phyloP scores from a whole-genome alignment of 495 filamentous ascomycete genomes.

The Astrothelium macrocarpum region DNA sequence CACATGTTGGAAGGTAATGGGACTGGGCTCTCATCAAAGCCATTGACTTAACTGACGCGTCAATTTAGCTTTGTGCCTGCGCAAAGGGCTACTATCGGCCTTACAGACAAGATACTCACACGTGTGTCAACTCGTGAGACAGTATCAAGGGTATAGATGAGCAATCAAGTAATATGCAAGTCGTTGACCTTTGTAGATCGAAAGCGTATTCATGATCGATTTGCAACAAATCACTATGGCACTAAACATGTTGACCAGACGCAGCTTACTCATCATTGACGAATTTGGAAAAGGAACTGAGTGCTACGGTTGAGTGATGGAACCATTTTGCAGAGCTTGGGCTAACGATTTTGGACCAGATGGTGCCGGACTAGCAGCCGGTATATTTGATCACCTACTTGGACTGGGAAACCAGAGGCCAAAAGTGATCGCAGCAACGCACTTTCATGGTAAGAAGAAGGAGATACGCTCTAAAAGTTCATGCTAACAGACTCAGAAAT shows the following conservation, averaged over 20 bases:
- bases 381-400: conserved; percentile 70
- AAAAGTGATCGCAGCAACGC: conserved; percentile 79
- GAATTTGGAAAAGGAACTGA: conserved; percentile 97
- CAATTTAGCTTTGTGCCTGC: conserved; percentile 71
- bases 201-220: conserved; percentile 92
- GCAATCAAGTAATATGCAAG: background rate
- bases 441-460: conserved; percentile 55
- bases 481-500: conserved; percentile 46
- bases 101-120: conserved; percentile 90
- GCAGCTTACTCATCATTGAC: conserved; percentile 77
- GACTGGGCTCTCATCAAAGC: background rate
- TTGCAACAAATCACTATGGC: conserved; percentile 78
- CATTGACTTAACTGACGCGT: background rate
- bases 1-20: conserved; percentile 68
- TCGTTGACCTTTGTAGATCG: conserved; percentile 38
- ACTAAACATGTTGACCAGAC: conserved; percentile 64
- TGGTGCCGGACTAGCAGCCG: conserved; percentile 78
- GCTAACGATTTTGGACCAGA: too few species aligned
- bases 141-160: conserved; percentile 49
- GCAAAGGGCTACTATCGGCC: conserved; percentile 62
- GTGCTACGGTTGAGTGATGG: conserved; percentile 49
- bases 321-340: too few species aligned
- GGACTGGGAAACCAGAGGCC: conserved; percentile 51
- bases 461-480: background rate
- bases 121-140: conserved; percentile 81